phyloP scores from a whole-genome alignment of 2,329 filamentous ascomycete species.

The Xylogone sp. region DNA sequence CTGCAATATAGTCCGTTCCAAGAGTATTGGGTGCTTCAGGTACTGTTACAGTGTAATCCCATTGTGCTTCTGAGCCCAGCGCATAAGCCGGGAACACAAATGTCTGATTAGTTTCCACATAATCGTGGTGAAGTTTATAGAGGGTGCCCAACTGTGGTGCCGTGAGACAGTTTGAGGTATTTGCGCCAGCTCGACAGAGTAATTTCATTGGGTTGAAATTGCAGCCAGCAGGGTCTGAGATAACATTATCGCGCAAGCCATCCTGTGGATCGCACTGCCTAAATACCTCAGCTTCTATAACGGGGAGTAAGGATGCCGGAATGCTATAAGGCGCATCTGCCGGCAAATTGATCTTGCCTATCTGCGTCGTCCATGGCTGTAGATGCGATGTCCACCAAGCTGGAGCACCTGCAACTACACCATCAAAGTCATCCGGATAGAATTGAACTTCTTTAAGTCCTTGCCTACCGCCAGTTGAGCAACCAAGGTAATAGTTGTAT shows the following conservation, averaged over 20 bases:
- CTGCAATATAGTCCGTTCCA: conserved; percentile 41
- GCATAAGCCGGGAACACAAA: conserved; percentile 44
- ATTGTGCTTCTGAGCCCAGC: conserved; percentile 34
- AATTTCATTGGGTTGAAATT: conserved; percentile 28
- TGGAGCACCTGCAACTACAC: conserved; percentile 40
- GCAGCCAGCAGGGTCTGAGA: conserved; percentile 34
- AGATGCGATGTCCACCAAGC: conserved; percentile 1
- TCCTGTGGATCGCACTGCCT: conserved; percentile 47
- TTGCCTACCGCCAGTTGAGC: conserved; percentile 45
- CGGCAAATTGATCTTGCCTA: conserved; percentile 19
- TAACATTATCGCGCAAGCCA: conserved; percentile 41
- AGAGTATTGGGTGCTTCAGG: conserved; percentile 32
- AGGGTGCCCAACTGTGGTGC: conserved; percentile 38
- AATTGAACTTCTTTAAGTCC: conserved; percentile 40
- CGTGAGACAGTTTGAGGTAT: conserved; percentile 39
- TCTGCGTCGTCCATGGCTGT: not conserved
- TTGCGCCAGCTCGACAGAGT: conserved; percentile 37
- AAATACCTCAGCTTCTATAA: conserved; percentile 34
- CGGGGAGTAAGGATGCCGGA: conserved; percentile 24
- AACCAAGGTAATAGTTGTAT: conserved; percentile 43
- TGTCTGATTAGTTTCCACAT: conserved; percentile 35
- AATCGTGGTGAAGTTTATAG: conserved; percentile 34
- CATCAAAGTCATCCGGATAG: conserved; percentile 44
- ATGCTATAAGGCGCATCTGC: conserved; percentile 33
- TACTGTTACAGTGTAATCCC: not conserved